Percentiles rank a stretch among this genome's conserved stretches.
Evolutionary conservation across 306 rosid genomes (phyloP).

Genomic region (Glycine soja): DNA sequence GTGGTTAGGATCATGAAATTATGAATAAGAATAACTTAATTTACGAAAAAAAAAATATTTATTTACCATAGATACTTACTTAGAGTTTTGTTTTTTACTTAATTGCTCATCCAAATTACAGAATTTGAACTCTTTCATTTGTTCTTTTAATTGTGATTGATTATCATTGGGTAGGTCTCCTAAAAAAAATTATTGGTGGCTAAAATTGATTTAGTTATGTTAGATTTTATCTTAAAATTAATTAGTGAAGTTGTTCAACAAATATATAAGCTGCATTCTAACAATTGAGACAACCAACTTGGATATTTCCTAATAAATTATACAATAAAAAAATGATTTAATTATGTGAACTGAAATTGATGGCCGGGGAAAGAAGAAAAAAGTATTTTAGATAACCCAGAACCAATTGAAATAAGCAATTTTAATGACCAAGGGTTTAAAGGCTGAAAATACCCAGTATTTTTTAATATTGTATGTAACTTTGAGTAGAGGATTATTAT

Average conservation of each 20-base stretch:
- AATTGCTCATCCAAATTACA: neutral
- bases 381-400: neutral
- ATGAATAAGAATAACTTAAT: neutral
- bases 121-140: neutral
- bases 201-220: neutral
- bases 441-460: no score
- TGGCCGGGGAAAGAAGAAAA: neutral
- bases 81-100: neutral
- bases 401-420: no score
- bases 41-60: neutral
- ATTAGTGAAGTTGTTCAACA: no score
- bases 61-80: neutral
- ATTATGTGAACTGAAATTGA: neutral
- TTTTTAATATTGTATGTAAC: neutral
- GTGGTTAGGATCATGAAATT: neutral
- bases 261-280: no score
- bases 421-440: no score
- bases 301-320: no score
- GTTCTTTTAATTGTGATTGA: neutral
- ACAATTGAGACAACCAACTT: no score
- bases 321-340: neutral
- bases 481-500: neutral
- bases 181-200: no score
- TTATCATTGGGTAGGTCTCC: neutral
- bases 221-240: no score